Percentiles rank a stretch among this genome's conserved stretches.
These are phyloP conservation scores for Raddia guianensis DNA, from an alignment of 176 grass and related monocot species.

Conservation along the genomic window DNA sequence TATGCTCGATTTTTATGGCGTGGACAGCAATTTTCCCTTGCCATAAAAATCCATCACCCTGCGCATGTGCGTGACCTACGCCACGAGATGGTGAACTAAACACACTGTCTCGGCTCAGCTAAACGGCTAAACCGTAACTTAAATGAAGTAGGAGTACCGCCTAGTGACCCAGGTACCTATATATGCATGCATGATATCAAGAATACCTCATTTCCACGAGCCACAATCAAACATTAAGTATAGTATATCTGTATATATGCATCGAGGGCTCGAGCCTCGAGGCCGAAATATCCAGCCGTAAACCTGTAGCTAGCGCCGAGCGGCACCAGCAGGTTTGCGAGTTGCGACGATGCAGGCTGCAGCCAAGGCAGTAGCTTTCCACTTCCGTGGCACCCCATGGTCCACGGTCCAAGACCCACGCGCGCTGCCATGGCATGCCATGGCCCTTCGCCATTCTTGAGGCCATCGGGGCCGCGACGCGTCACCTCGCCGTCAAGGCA, in stretches of 20 bases:
- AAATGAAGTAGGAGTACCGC: too few relatives aligned
- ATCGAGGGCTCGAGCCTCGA: too few relatives aligned
- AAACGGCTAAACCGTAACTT: too few relatives aligned
- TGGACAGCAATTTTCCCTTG: background rate
- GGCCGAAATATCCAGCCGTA: background rate
- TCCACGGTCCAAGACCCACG: background rate
- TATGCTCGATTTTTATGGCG: background rate
- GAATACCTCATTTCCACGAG: background rate
- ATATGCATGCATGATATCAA: background rate
- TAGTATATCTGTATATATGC: too few relatives aligned
- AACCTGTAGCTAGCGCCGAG: background rate
- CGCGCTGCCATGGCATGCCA: background rate
- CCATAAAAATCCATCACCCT: too few relatives aligned
- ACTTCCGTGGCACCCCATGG: background rate
- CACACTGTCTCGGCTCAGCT: background rate
- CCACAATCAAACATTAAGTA: too few relatives aligned
- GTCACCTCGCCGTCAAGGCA: conserved; percentile 35
- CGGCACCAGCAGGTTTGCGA: background rate
- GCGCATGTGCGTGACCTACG: too few relatives aligned
- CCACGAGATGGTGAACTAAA: background rate
- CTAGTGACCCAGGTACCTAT: too few relatives aligned
- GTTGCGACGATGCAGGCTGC: background rate
- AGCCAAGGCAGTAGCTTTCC: conserved; percentile 7
- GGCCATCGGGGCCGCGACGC: background rate
- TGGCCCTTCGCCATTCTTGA: background rate